Evolutionary conservation across 495 filamentous ascomycete species (phyloP), one percentile per base, ranked within the genome.

Genomic region (Lepraria neglecta): DNA sequence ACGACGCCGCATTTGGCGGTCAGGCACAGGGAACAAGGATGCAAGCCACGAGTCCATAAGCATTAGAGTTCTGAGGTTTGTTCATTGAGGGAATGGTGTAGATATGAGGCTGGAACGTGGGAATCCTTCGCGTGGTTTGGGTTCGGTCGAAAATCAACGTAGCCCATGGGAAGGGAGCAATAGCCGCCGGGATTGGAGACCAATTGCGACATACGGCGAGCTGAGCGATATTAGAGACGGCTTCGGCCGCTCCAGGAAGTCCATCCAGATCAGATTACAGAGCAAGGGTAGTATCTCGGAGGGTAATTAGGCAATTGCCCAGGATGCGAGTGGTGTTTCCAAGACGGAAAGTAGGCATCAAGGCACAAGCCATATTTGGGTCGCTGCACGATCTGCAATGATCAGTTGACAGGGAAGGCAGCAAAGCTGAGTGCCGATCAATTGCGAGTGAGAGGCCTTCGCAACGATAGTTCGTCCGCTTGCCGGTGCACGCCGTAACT

Each of bases 351-450:
- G 30, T 31, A 56, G n/a, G 2, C n/a, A 42, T 5, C 53, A 10
- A 56, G 31, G 53, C 53, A 56, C 28, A 6, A 12, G 21, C 14
- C 54, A 12, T 9, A 21, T 35, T 31, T 30, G 54, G 35, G 6
- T 45, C 35, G 24, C 3, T 21, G 11, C 38, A 44, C 27, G 24
- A 56, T 56, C 38, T 56, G 54, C 54, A 35, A 57, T 19, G 21
- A 21, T n/a, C 38, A 54, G 30, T 35, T 57, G 38, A 57, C 54
- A 31, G 24, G 12, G 3, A 43, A 14, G 24, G 54, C 19, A 57
- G 15, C 2, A 44, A 24, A 57, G 54, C 54, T 57, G 54, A 57
- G 27, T 42, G 54, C 42, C 38, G 54, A 57, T 57, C 54, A 30
- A 3, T 38, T 57, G 38, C 54, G 19, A 42, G 28, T 19, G 12